Evolutionary conservation across 2,329 filamentous ascomycete species (phyloP), one percentile per base, ranked within the genome.

Genomic region (Sordariomycetes sp.): DNA sequence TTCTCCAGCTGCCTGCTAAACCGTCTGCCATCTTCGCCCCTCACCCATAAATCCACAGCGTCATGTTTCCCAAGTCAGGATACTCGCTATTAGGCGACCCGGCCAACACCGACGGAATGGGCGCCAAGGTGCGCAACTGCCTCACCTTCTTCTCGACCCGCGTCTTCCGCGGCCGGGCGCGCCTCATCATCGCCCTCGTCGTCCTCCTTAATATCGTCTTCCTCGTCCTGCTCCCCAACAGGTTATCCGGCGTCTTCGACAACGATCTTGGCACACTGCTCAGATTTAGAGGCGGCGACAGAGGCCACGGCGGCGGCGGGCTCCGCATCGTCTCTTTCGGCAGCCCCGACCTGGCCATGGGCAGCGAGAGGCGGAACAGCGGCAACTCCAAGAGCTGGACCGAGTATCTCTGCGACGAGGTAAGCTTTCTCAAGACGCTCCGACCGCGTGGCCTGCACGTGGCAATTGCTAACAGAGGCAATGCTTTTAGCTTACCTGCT

Each of bases 301-400:
- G 55, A 2, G 69, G 65, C 64, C 55, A 60, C n/a, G 32, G 60
- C n/a, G 65, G 61, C 3, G 69, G 69, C 7, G 69, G 74, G 2
- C 59, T 81, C 60, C 73, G 79, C 57, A 69, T 81, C 8, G 77
- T 81, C 10, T 76, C 78, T 6, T 81, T 81, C 63, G 79, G 79
- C 11, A 71, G 71, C 3, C 71, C 72, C 4, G 78, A 79, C 59
- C 68, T 78, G n/a, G 72, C 75, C 59, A 64, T 50, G 74, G 50
- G 56, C 34, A 50, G 51, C 22, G 56, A 58, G 55, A 54, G 37
- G 16, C 34, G 56, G 16, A 24, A 51, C 16, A 58, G 56, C 51
- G 35, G 35, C 25, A 74, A 14, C 76, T 75, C 40, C 68, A 69
- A 62, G 25, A 65, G 72, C 4, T 81, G 79, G 79, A 78, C 78